Evolutionary conservation across 148 eudicot genomes (phyloP).

Genomic region (Rhododendron griersonianum): DNA sequence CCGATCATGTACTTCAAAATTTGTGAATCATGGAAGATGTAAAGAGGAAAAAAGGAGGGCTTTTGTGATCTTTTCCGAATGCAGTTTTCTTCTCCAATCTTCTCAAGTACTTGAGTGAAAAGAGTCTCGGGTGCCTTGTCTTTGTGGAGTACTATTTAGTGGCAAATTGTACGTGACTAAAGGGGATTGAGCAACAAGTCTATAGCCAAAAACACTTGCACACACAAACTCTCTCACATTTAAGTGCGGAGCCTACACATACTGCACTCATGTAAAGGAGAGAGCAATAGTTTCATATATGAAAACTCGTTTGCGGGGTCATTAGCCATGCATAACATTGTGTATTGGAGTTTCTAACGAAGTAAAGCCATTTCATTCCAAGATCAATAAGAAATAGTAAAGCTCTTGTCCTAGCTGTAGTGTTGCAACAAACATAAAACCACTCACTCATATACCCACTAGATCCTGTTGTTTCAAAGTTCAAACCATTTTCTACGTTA

Average conservation of each 20-base stretch:
- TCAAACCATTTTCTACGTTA: neutral
- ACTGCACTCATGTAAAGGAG: neutral
- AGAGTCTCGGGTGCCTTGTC: neutral
- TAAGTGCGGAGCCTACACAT: neutral
- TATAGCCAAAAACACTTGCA: too few species aligned
- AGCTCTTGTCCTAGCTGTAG: neutral
- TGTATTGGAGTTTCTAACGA: neutral
- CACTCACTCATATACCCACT: neutral
- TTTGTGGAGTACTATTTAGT: neutral
- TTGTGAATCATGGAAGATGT: neutral
- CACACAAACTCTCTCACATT: neutral
- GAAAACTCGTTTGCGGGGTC: neutral
- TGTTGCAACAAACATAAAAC: neutral
- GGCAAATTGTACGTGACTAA: neutral
- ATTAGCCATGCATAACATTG: neutral
- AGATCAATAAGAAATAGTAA: neutral
- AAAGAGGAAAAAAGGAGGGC: neutral
- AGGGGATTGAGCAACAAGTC: neutral
- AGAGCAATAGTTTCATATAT: neutral
- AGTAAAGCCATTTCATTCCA: neutral
- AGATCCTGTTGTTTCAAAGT: neutral
- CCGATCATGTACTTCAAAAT: neutral
- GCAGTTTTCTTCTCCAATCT: neutral
- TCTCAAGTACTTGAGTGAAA: neutral
- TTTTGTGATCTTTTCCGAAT: neutral